Evolutionary conservation across 768 basidiomycete genomes (phyloP).

Genomic region (Lactarius akahatsu): DNA sequence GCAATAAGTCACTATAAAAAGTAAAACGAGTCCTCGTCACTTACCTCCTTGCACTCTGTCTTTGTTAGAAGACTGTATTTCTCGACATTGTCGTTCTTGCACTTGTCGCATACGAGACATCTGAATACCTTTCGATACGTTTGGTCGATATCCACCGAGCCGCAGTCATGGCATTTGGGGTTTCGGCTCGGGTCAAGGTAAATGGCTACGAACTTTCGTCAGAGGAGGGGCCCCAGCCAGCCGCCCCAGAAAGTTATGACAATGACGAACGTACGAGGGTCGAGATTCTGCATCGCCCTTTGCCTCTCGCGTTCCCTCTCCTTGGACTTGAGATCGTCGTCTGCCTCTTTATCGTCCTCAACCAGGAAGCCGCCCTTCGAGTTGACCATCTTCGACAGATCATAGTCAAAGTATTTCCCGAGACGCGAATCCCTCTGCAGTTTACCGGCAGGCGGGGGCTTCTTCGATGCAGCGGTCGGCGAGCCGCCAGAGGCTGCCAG

Average conservation of each 20-base stretch:
- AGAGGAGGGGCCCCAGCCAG: neutral
- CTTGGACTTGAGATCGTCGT: constrained; percentile 71
- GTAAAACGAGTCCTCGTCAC: constrained; percentile 27
- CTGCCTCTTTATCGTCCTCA: constrained; percentile 80
- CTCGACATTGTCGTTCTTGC: constrained; percentile 87
- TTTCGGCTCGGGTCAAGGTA: constrained; percentile 69
- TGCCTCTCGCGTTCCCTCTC: constrained; percentile 81
- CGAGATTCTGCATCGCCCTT: constrained; percentile 69
- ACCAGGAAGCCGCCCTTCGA: constrained; percentile 94
- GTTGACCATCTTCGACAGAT: constrained; percentile 95
- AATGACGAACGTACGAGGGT: constrained; percentile 58
- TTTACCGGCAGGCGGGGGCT: constrained; percentile 39
- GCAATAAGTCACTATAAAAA: constrained; percentile 4
- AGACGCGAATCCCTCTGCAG: constrained; percentile 74
- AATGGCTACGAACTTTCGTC: constrained; percentile 54
- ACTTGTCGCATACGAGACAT: constrained; percentile 82
- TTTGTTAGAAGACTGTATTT: constrained; percentile 95
- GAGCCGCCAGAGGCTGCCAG: constrained; percentile 58
- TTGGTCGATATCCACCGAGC: constrained; percentile 85
- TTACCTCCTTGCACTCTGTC: constrained; percentile 94
- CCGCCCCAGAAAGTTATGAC: no score
- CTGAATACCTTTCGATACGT: constrained; percentile 79
- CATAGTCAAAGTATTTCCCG: constrained; percentile 96
- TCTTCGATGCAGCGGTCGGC: constrained; percentile 49
- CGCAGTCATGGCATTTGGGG: constrained; percentile 84